Percentiles rank a stretch among this genome's conserved stretches.
These are phyloP conservation scores for Microthlaspi erraticum DNA, from an alignment of 345 rosid species.

Conservation along the genomic window DNA sequence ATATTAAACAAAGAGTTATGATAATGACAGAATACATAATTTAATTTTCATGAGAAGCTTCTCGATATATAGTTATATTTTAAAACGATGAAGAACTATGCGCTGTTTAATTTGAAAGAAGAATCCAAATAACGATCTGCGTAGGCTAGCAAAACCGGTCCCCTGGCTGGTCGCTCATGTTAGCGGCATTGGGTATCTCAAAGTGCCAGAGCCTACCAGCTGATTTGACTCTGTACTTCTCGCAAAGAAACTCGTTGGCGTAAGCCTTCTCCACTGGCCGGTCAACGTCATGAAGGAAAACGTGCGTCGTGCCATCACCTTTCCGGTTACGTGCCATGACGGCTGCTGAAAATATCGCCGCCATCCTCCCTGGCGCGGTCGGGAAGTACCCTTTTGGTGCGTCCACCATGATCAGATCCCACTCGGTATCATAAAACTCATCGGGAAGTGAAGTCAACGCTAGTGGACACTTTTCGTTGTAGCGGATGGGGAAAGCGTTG, in stretches of 20 bases:
- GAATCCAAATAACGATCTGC: background rate
- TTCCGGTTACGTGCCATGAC: slow-evolving; percentile 76
- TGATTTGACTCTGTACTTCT: slow-evolving; percentile 54
- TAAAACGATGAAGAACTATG: slow-evolving; percentile 10
- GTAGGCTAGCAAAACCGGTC: slow-evolving; percentile 61
- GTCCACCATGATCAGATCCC: slow-evolving; percentile 92
- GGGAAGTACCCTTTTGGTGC: slow-evolving; percentile 80
- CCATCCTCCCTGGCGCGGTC: slow-evolving; percentile 80
- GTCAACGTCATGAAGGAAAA: slow-evolving; percentile 72
- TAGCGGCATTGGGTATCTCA: slow-evolving; percentile 64
- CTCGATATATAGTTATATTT: background rate
- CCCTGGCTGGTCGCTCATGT: slow-evolving; percentile 42
- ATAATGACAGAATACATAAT: background rate
- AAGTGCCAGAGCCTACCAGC: slow-evolving; percentile 76
- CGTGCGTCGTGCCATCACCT: slow-evolving; percentile 71
- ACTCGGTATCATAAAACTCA: slow-evolving; percentile 71
- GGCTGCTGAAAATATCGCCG: slow-evolving; percentile 79
- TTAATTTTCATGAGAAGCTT: slow-evolving; percentile 18
- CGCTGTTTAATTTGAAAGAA: background rate
- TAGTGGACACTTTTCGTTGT: slow-evolving; percentile 57
- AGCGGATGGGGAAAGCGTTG: slow-evolving; percentile 61
- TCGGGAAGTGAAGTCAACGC: slow-evolving; percentile 77
- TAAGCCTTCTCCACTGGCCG: slow-evolving; percentile 67
- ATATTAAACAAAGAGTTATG: slow-evolving; percentile 15
- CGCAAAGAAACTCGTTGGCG: slow-evolving; percentile 69